Base-by-base conservation (phyloP, 164 flowering plant species). In the Akebia trifoliata region DNA sequence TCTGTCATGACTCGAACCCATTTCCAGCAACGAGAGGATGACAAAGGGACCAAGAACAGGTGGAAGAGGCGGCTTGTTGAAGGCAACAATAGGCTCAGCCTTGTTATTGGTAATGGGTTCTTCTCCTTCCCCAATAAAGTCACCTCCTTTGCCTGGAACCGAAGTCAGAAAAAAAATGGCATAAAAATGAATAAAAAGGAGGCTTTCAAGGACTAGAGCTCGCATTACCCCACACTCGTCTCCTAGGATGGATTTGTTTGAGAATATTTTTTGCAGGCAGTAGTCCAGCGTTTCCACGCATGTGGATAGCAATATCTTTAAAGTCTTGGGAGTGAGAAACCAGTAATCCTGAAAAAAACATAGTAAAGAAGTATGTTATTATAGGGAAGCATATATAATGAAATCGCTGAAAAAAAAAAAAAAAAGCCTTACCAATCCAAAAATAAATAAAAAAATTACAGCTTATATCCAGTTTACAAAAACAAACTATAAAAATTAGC, bases 51-150 rank as follows among this genome's bases (percentile, higher is more conserved):
- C 90, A 22, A 82, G 59, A 36, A 79, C 55, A 9, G 93, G 88
- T 10, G 93, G 81, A 6, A 75, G 62, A 17, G 84, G 87, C 0
- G 88, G 92, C 67, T 66, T 78, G 72, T 81, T 80, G 67, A 88
- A 82, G 50, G 83, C 78, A 11, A 70, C 82, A 36, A 78, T 67
- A 4, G 85, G 86, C 28, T 79, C 86, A 22, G 54, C 62, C 42
- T 76, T 75, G 44, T 65, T 78, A 29, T 72, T 63, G 4, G 56
- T 45, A 9, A 61, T 42, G 0, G 54, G 36, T 1, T 54, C 42
- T 31, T 46, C 65, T 30, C 37, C 72, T 56, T 61, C 72, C 6
- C 42, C 60, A 40, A 29, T 11, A 25, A 54, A 4, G 29, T 54
- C 69, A 46, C 69, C 66, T 68, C 32, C 48, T 63, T 46, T 61